Base-by-base conservation (phyloP, 441 rosid species). In the Pelargonium fulgidum region DNA sequence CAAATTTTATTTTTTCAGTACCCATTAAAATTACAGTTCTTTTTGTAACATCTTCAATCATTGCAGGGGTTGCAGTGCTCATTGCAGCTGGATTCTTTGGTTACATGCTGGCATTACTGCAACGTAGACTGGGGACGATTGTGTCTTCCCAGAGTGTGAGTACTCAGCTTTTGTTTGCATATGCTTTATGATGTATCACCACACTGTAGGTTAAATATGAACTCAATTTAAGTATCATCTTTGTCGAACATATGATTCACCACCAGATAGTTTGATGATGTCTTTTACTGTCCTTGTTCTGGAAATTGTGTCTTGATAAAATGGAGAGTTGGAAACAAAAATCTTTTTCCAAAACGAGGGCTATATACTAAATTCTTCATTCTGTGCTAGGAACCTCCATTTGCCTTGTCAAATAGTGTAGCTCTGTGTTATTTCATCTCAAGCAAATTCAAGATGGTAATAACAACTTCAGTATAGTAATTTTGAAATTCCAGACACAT, bases 61-160 rank as follows among this genome's bases (percentile, higher is more conserved):
- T 74, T 75, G 7, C 80, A 82, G 84, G 83, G 69, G 50, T 79
- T 70, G 85, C 84, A 7, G 86, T 91, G 48, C 96, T 85, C 26
- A 36, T 82, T 69, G 95, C 86, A 64, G 93, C 89, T 71, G 90
- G 93, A 68, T 84, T 85, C 79, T 84, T 81, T 8, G 83, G 85
- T 58, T 84, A 81, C 79, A 78, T 79, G 85, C 75, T 80, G 54
- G 84, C 82, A 13, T 79, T 81, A 68, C 77, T 84, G 64, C 85
- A 81, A 48, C 78, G 74, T 12, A 79, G 80, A 73, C 78, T 86
- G 68, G 88, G 92, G 50, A 70, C 86, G 14, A 84, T 85, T 3
- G 85, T 86, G 58, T 90, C 92, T 66, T 84, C 92, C 64, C 87
- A 84, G 71, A 81, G 68, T 66, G 99, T 87, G 39, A 80, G 93